Conservation (phyloP, 208 protist genomes). For the Novymonas esmeraldas region DNA sequence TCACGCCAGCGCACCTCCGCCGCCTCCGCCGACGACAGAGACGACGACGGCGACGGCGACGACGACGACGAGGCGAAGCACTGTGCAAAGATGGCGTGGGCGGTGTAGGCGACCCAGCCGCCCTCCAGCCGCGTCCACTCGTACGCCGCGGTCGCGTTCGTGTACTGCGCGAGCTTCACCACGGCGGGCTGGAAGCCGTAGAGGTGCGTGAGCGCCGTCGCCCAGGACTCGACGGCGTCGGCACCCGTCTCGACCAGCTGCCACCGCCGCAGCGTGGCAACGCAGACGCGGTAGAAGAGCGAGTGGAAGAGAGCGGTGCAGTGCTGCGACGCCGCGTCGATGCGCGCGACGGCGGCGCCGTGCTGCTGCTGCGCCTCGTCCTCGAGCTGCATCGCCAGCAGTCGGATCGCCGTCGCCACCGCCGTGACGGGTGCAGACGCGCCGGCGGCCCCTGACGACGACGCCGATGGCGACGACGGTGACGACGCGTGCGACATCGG, state of each 20-base stretch:
- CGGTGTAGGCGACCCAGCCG: constrained; percentile 42
- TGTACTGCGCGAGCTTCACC: constrained; percentile 19
- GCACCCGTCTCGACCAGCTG: constrained; percentile 13
- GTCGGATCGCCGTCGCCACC: constrained; percentile 23
- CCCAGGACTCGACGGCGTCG: constrained; percentile 45
- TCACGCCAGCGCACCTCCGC: constrained; percentile 35
- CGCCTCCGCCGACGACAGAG: constrained; percentile 12
- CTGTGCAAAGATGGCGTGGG: constrained; percentile 47
- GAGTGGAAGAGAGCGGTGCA: constrained; percentile 12
- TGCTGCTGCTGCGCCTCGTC: constrained; percentile 12
- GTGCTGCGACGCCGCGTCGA: neutral
- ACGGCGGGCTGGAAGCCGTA: constrained; percentile 48
- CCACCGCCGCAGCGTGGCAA: constrained; percentile 27
- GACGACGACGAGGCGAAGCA: constrained; percentile 32
- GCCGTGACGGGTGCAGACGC: constrained; percentile 17
- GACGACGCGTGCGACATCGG: neutral
- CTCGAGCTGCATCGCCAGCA: constrained; percentile 27
- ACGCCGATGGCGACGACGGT: neutral
- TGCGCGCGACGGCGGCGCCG: constrained; percentile 2
- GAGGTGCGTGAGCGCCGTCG: constrained; percentile 35
- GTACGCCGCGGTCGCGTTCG: constrained; percentile 25
- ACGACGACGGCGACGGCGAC: constrained; percentile 6
- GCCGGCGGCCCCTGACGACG: neutral
- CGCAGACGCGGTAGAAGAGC: constrained; percentile 33
- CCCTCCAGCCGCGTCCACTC: constrained; percentile 26